A percentile compares a stretch with the other conserved stretches of the same genome.
These are phyloP conservation scores for Heterobasidion irregulare DNA, from an alignment of 1,284 basidiomycete species.

Conservation along the genomic window DNA sequence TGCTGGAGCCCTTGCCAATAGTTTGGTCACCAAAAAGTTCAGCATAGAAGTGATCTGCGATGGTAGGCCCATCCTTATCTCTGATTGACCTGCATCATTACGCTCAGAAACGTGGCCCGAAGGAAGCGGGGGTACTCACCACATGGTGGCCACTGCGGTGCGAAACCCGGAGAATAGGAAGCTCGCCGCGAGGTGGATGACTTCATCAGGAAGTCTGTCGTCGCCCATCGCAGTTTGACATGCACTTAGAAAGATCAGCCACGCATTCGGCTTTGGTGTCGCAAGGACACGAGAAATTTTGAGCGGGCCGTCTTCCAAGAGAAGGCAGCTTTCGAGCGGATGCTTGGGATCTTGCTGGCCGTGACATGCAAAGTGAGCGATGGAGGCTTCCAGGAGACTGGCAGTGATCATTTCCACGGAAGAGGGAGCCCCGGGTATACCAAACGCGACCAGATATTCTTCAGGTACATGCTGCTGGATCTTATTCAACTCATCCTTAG, in stretches of 20 bases:
- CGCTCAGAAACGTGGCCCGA: conserved; percentile 5
- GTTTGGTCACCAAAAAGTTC: neutral
- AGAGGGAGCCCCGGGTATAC: neutral
- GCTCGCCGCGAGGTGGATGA: conserved; percentile 17
- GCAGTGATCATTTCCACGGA: conserved; percentile 2
- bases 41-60: conserved; percentile 8
- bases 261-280: neutral
- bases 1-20: neutral
- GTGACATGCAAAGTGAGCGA: conserved; percentile 3
- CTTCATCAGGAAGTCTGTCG: conserved; percentile 13
- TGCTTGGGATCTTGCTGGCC: neutral
- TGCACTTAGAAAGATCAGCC: conserved; percentile 17
- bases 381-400: neutral
- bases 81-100: neutral
- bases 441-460: conserved; percentile 9
- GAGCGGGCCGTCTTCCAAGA: neutral
- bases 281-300: neutral
- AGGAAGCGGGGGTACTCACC: conserved; percentile 13
- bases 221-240: conserved; percentile 18
- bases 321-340: neutral
- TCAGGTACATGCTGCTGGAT: conserved; percentile 6
- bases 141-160: conserved; percentile 17
- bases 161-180: conserved; percentile 16
- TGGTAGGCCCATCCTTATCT: neutral
- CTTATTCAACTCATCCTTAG: neutral